phyloP scores from a whole-genome alignment of 2,329 filamentous ascomycete genomes.

The Monascus ruber region DNA sequence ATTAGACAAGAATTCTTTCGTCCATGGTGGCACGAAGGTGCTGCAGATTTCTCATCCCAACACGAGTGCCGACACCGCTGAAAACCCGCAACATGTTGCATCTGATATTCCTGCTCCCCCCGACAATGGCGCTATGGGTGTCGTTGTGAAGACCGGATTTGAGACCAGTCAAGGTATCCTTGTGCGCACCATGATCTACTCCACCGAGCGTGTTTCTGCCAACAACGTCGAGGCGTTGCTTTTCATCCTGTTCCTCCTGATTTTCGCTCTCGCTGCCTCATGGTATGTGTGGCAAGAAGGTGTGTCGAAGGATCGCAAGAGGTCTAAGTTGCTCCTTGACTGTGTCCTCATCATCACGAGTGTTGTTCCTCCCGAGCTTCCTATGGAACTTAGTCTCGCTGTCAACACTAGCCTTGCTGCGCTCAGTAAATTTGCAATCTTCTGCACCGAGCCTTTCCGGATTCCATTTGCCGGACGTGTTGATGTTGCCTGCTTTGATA shows the following conservation, averaged over 20 bases:
- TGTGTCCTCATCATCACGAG: slow-evolving; percentile 96
- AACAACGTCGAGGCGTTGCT: slow-evolving; percentile 94
- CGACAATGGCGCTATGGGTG: slow-evolving; percentile 84
- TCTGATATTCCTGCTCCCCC: slow-evolving; percentile 76
- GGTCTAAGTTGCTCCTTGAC: slow-evolving; percentile 92
- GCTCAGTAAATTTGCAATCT: slow-evolving; percentile 89
- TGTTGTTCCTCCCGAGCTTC: slow-evolving; percentile 93
- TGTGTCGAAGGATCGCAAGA: slow-evolving; percentile 85
- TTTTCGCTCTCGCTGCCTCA: slow-evolving; percentile 93
- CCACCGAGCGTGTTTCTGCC: slow-evolving; percentile 95
- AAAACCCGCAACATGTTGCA: slow-evolving; percentile 50
- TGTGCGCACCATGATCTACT: slow-evolving; percentile 99
- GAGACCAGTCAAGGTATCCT: slow-evolving; percentile 97
- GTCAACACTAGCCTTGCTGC: slow-evolving; percentile 96
- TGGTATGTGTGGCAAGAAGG: slow-evolving; percentile 99
- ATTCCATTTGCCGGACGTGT: slow-evolving; percentile 94
- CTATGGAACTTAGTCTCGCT: slow-evolving; percentile 94
- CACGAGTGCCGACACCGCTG: slow-evolving; percentile 52
- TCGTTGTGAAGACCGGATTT: slow-evolving; percentile 95
- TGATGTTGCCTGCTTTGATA: slow-evolving; percentile 96
- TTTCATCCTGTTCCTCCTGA: slow-evolving; percentile 91
- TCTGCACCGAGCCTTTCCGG: slow-evolving; percentile 96
- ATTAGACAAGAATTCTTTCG: slow-evolving; percentile 90
- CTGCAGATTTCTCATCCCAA: slow-evolving; percentile 87
- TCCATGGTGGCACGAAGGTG: slow-evolving; percentile 96